phyloP scores from a whole-genome alignment of 2,329 filamentous ascomycete genomes.

The Fusarium mangiferae region DNA sequence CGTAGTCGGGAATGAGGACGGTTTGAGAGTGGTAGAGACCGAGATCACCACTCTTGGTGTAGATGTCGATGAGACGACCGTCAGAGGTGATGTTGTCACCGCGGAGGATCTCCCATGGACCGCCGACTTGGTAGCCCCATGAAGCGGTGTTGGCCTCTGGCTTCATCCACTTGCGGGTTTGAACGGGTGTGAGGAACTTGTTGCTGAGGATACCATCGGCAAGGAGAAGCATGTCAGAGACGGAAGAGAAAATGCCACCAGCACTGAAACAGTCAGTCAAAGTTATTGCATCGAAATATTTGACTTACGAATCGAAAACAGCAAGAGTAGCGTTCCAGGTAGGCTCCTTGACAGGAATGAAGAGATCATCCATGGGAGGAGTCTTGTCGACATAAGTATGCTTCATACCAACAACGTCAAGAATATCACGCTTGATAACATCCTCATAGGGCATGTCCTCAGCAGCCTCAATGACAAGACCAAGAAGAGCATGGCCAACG shows the following conservation, averaged over 20 bases:
- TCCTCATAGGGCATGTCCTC: conserved; percentile 54
- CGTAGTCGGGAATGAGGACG: conserved; percentile 59
- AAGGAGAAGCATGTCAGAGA: conserved; percentile 55
- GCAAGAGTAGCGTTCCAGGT: conserved; percentile 50
- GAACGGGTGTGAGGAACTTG: conserved; percentile 51
- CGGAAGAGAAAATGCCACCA: conserved; percentile 55
- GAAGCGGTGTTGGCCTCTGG: conserved; percentile 52
- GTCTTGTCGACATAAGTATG: conserved; percentile 51
- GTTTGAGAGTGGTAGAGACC: conserved; percentile 54
- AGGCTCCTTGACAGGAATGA: conserved; percentile 49
- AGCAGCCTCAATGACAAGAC: conserved; percentile 56
- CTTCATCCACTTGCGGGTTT: conserved; percentile 59
- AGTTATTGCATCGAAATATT: accelerated
- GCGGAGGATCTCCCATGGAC: conserved; percentile 60
- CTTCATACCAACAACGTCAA: conserved; percentile 55
- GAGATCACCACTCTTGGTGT: conserved; percentile 58
- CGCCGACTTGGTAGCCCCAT: conserved; percentile 53
- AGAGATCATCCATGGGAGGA: conserved; percentile 47
- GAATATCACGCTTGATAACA: conserved; percentile 53
- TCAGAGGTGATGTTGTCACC: conserved; percentile 50
- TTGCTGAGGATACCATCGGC: conserved; percentile 55
- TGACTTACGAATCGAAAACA: conserved; percentile 49
- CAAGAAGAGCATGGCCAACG: conserved; percentile 56
- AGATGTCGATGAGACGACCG: conserved; percentile 56
- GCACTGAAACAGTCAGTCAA: conserved; percentile 37